phyloP scores from a whole-genome alignment of 1,284 basidiomycete species.

The Salmacisia buchloeana region DNA sequence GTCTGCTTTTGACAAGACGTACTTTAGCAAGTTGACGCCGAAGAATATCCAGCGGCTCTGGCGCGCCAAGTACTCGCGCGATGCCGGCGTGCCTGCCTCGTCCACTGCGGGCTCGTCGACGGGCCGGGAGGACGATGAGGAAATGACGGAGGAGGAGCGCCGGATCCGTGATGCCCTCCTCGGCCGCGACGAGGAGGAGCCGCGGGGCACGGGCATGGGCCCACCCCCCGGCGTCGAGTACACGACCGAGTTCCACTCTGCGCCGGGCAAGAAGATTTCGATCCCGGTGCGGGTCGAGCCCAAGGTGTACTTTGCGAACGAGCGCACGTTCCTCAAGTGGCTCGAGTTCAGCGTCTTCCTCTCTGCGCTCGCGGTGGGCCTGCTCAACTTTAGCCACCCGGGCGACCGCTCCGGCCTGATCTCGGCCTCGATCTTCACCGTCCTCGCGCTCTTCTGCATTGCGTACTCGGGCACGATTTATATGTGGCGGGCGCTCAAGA shows the following conservation, averaged over 20 bases:
- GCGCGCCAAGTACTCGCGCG: constrained; percentile 31
- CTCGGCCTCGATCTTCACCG: constrained; percentile 78
- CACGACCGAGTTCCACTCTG: constrained; percentile 72
- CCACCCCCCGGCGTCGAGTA: constrained; percentile 56
- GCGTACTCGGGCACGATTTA: constrained; percentile 83
- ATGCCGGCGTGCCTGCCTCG: constrained; percentile 7
- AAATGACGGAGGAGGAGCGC: constrained; percentile 52
- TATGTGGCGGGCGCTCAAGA: constrained; percentile 71
- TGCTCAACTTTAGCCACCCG: constrained; percentile 74
- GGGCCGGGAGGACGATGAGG: constrained; percentile 21
- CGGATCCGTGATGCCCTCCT: constrained; percentile 37
- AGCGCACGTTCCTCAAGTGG: constrained; percentile 72
- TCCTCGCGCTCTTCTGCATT: constrained; percentile 80
- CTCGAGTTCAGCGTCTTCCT: constrained; percentile 72
- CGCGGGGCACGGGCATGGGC: constrained; percentile 61
- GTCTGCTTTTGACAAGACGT: constrained; percentile 41
- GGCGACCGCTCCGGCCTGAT: constrained; percentile 73
- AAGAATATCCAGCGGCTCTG: constrained; percentile 44
- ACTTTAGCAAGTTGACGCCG: constrained; percentile 46
- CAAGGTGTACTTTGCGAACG: constrained; percentile 95
- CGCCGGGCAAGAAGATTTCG: constrained; percentile 80
- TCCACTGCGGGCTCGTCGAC: neutral
- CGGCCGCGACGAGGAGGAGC: constrained; percentile 45
- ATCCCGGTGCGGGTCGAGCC: constrained; percentile 92
- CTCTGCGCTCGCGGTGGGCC: constrained; percentile 47